phyloP scores from a whole-genome alignment of 352 stramenopile genomes.

The Nothophytophthora sp. region DNA sequence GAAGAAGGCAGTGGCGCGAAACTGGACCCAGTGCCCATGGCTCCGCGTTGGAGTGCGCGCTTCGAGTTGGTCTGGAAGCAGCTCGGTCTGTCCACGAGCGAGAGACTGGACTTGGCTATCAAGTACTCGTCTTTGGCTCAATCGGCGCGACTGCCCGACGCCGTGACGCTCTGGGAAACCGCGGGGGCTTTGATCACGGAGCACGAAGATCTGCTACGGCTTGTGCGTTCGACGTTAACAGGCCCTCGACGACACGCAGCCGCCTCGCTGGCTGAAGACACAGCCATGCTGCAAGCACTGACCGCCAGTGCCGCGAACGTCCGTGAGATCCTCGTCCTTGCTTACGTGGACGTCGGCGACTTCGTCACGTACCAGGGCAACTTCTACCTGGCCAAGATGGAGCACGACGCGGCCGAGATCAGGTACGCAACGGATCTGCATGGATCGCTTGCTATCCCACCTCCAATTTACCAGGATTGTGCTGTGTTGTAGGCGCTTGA shows the following conservation, averaged over 20 bases:
- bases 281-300: constrained; percentile 52
- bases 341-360: constrained; percentile 75
- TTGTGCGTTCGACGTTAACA: constrained; percentile 24
- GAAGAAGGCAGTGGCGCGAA: constrained; percentile 7
- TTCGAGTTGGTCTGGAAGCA: constrained; percentile 76
- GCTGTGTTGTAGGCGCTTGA: constrained; percentile 4
- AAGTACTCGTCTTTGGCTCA: constrained; percentile 73
- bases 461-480: not conserved
- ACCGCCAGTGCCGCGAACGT: constrained; percentile 38
- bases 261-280: constrained; percentile 28
- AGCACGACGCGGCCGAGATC: constrained; percentile 55
- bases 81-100: constrained; percentile 56
- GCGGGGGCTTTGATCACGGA: constrained; percentile 48
- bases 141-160: constrained; percentile 54
- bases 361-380: constrained; percentile 63
- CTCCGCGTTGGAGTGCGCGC: constrained; percentile 51
- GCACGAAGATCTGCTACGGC: constrained; percentile 53
- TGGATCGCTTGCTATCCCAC: not conserved
- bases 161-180: constrained; percentile 67
- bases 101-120: constrained; percentile 69
- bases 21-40: constrained; percentile 69
- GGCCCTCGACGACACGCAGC: constrained; percentile 2
- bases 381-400: constrained; percentile 73
- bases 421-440: constrained; percentile 7
- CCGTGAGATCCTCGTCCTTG: constrained; percentile 53